Base-by-base conservation (phyloP, 352 stramenopile species). In the Phytophthora megakarya region DNA sequence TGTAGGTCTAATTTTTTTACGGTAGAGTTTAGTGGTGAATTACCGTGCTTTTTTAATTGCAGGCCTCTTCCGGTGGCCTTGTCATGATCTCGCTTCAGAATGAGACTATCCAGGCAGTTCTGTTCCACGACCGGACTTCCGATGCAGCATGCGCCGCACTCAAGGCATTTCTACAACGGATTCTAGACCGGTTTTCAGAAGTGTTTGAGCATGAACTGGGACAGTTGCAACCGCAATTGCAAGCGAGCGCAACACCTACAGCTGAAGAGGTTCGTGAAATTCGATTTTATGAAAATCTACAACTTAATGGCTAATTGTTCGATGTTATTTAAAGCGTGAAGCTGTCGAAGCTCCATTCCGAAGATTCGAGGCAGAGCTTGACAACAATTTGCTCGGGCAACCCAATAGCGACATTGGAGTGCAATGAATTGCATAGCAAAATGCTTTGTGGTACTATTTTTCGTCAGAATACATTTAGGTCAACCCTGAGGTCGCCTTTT, bases 61-160 rank as follows among this genome's bases (percentile, higher is more conserved):
- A 81, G 80, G 42, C 73, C 23, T 76, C 76, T 37, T 53, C 73
- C 0, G 72, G 70, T 1, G 76, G 78, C 28, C 66, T 94, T n/a
- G 72, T 89, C 50, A 92, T 95, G 84, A 75, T 88, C n/a, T 84
- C 82, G 4, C 72, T 84, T 35, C 71, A 91, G 49, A 83, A 76
- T 45, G 78, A 81, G 33, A 66, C 47, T 18, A 61, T 90, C 39
- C 84, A 93, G 33, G 82, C 70, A 16, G 84, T 92, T 44, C 71
- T 95, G 28, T 95, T 95, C 53, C 84, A 95, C 54, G 84, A 93
- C 44, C 79, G 82, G 19, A 86, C 76, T 18, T 77, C 72, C 1
- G 76, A 90, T 26, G 70, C 67, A 40, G 73, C 79, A 11, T 76
- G 68, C 1, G 70, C 65, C 18, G 65, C 70, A 19, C 72, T 92